phyloP scores from a whole-genome alignment of 345 rosid genomes.

The Triadica sebifera region DNA sequence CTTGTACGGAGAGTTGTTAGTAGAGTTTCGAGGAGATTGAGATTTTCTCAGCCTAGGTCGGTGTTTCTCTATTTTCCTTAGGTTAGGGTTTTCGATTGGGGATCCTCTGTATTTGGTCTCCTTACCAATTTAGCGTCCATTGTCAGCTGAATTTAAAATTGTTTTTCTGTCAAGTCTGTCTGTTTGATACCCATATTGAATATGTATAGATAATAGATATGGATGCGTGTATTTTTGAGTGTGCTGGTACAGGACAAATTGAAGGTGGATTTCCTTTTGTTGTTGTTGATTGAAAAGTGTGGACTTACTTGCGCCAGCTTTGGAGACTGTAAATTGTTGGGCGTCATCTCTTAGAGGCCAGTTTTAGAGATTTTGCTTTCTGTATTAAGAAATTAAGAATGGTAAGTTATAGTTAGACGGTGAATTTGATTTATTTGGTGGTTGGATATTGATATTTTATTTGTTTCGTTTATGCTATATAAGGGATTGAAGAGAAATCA shows the following conservation, averaged over 20 bases:
- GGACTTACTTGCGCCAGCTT: slow-evolving; percentile 41
- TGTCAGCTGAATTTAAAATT: slow-evolving; percentile 5
- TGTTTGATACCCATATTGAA: neutral
- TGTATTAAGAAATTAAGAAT: slow-evolving; percentile 27
- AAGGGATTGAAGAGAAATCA: slow-evolving; percentile 8
- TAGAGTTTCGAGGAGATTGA: slow-evolving; percentile 24
- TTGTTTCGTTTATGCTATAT: slow-evolving; percentile 3
- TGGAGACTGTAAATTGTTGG: slow-evolving; percentile 20
- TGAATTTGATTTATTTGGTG: slow-evolving; percentile 7
- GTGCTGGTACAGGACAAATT: slow-evolving; percentile 18
- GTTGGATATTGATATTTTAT: neutral
- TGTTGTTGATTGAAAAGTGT: slow-evolving; percentile 30
- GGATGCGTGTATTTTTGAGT: neutral
- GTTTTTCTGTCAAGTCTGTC: neutral
- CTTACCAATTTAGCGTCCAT: neutral
- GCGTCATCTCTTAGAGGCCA: slow-evolving; percentile 28
- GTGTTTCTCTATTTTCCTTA: neutral
- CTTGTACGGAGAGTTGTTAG: too few species aligned
- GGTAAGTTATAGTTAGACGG: neutral
- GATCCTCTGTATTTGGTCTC: neutral
- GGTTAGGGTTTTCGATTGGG: neutral
- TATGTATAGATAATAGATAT: neutral
- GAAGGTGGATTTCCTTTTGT: slow-evolving; percentile 31
- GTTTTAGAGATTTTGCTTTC: slow-evolving; percentile 15
- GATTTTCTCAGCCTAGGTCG: too few species aligned